Base-by-base conservation (phyloP, 208 protist genomes). In the Balamuthia mandrillaris region DNA sequence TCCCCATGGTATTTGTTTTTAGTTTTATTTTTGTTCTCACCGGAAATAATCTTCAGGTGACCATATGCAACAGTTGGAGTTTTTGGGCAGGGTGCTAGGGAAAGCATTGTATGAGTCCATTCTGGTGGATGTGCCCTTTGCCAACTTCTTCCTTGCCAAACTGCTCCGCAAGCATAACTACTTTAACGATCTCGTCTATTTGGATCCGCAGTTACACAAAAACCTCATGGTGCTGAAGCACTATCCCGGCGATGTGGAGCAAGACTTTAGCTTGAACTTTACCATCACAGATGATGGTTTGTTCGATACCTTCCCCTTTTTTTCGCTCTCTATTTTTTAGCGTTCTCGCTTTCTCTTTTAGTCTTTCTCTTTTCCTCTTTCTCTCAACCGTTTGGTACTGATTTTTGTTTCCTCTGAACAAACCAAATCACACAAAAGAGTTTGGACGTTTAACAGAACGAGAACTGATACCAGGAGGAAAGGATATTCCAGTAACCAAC, bases 61-160 rank as follows among this genome's bases (percentile, higher is more conserved):
- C n/a, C 45, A 90, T 33, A 37, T 77, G 33, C n/a, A n/a, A 0
- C 65, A 86, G 29, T 90, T 85, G 29, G 68, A 58, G 29, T 98
- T 98, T 86, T 82, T 97, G 18, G 96, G 96, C 12, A 84, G 91
- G 7, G 95, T 97, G 85, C 88, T 96, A 12, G 96, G 95, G 35
- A 96, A 96, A 16, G 91, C 94, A 21, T 70, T 97, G 70, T 93
- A 94, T 16, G 95, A 97, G 65, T 94, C 93, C 35, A 95, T 97
- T 45, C 65, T 97, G 82, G 91, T 96, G 35, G 94, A 96, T 42
- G 86, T 95, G 31, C 95, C 95, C 3, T 96, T 97, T 77, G 94
- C 95, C 21, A 89, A 91, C 33, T 96, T 97, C 89, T 98, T 98
- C 87, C 39, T 91, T 14, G 70, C 78, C 31, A 91, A 91, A 70